Conservation (phyloP, 768 basidiomycete species). For the Trametes punicea region DNA sequence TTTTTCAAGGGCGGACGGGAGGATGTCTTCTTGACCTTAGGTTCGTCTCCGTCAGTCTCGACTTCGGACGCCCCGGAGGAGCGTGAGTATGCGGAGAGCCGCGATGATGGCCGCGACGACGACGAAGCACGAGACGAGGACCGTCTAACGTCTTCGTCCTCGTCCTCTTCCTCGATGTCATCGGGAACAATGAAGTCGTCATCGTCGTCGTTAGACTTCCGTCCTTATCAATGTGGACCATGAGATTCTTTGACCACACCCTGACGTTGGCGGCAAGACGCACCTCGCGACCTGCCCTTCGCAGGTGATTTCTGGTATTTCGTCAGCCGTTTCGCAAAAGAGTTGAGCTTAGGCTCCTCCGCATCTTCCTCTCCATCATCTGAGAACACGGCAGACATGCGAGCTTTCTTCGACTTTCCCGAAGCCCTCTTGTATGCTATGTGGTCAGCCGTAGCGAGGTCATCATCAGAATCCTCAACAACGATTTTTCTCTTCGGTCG, state of each 20-base stretch:
- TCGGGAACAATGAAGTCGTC: slow-evolving; percentile 72
- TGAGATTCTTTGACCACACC: no score
- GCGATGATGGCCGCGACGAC: slow-evolving; percentile 34
- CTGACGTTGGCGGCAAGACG: no score
- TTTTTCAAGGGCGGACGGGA: slow-evolving; percentile 34
- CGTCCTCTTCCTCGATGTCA: slow-evolving; percentile 54
- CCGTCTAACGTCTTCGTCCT: slow-evolving; percentile 31
- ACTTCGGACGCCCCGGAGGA: slow-evolving; percentile 33
- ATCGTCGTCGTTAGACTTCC: slow-evolving; percentile 53
- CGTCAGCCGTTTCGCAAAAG: slow-evolving; percentile 58
- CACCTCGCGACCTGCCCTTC: slow-evolving; percentile 44
- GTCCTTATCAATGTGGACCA: no score
- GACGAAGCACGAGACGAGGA: slow-evolving; percentile 51
- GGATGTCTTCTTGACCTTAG: slow-evolving; percentile 39
- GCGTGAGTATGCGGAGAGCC: slow-evolving; percentile 31
- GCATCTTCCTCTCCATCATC: slow-evolving; percentile 52
- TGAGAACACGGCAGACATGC: slow-evolving; percentile 44
- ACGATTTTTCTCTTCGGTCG: slow-evolving; percentile 55
- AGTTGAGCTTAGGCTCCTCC: slow-evolving; percentile 32
- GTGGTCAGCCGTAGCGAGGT: slow-evolving; percentile 26
- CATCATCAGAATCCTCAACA: slow-evolving; percentile 72
- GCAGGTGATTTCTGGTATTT: slow-evolving; percentile 63
- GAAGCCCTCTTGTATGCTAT: slow-evolving; percentile 18
- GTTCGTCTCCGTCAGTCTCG: slow-evolving; percentile 30
- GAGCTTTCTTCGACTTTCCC: slow-evolving; percentile 60